Conservation (phyloP, 257 asterid genomes). For the Striga asiatica region DNA sequence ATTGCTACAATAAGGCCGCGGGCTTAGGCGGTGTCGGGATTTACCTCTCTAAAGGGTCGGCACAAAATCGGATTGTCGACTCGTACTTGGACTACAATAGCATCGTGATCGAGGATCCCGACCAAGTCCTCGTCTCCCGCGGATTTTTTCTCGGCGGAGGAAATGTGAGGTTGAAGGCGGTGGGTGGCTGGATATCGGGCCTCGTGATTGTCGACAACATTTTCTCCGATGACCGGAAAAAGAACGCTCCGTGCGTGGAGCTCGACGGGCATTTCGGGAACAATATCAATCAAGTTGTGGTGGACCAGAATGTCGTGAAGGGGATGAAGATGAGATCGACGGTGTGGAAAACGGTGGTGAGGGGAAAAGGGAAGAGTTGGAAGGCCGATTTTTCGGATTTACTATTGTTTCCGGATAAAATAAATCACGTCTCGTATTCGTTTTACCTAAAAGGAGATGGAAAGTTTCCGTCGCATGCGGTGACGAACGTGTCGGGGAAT, state of each 20-base stretch:
- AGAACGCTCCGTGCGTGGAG: conserved; percentile 26
- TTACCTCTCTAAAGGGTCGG: conserved; percentile 31
- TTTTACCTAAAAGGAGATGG: conserved; percentile 15
- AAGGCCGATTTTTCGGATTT: conserved; percentile 33
- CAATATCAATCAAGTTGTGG: conserved; percentile 40
- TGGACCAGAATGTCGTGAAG: conserved; percentile 35
- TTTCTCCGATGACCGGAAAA: conserved; percentile 29
- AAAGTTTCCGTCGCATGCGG: conserved; percentile 26
- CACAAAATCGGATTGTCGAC: conserved; percentile 35
- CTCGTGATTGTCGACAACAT: conserved; percentile 35
- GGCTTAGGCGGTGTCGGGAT: conserved; percentile 49
- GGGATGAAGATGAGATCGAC: conserved; percentile 57
- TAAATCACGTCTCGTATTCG: conserved; percentile 36
- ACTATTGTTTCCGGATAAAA: conserved; percentile 41
- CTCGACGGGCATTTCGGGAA: conserved; percentile 30
- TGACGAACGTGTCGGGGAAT: conserved; percentile 39
- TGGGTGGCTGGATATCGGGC: conserved; percentile 37
- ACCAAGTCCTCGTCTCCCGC: conserved; percentile 27
- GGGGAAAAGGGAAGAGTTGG: conserved; percentile 47
- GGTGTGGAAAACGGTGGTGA: conserved; percentile 28
- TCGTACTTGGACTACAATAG: conserved; percentile 44
- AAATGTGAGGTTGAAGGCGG: conserved; percentile 40
- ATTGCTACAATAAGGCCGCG: conserved; percentile 56
- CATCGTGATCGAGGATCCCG: conserved; percentile 48
- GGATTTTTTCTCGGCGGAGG: conserved; percentile 55